Evolutionary conservation across 768 basidiomycete species (phyloP), one percentile per base, ranked within the genome.

Genomic region (Lepiota brunneoincarnata): DNA sequence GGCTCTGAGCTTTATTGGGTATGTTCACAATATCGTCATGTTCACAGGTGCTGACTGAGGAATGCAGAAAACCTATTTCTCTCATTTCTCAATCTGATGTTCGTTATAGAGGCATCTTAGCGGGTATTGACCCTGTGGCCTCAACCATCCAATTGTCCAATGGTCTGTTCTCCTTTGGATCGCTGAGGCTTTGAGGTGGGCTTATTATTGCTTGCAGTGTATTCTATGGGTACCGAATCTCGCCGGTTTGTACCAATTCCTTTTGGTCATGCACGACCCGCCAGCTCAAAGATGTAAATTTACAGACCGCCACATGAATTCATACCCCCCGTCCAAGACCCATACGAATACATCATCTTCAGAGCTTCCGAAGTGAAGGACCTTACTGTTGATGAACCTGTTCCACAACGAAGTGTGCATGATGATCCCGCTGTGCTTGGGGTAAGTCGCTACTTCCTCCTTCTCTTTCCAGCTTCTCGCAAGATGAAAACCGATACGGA

Each of bases 41-140:
- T 35, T 14, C 17, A 2, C 10, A 2, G 23, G 14, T 46, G 10
- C 56, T 60, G 17, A 59, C 49, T 6, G 36, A 49, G 26, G 48
- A 45, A n/a, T 26, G 11, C 69, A 91, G 90, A 68, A 91, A 91
- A 78, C 82, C 88, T 9, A 93, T 94, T 55, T 91, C 91, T 54
- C 85, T 94, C 65, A 87, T 91, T 68, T 93, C 91, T 54, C 89
- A 91, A 68, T 91, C 89, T 47, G 92, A 92, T 81, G 89, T 93
- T 57, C 87, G 92, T 52, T 94, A 93, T 73, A 80, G 89, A 59
- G 91, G 91, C 57, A 91, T 90, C 58, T 77, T 94, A 43, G 89
- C 89, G 45, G 90, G 89, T 36, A 92, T 94, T 64, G 90, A 93
- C 72, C 87, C 91, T 31, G 80, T 75, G 57, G 87, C 87, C 46